Evolutionary conservation across 176 grass and related monocot genomes (phyloP).

Genomic region (bread wheat (Triticum aestivum)): IWGSC_CS_RefSeq_v2.1 NC_057795.1:30157537-30158036

Average conservation of each 20-base stretch:
- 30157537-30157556: no score
- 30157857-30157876: conserved; percentile 78
- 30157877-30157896: conserved; percentile 76
- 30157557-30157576: no score
- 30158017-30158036: conserved; percentile 95
- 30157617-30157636: no score
- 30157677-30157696: conserved; percentile 54
- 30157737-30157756: conserved; percentile 56
- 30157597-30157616: no score
- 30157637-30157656: conserved; percentile 55
- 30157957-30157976: conserved; percentile 84
- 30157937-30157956: conserved; percentile 89
- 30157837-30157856: conserved; percentile 89
- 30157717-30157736: conserved; percentile 41
- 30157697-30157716: conserved; percentile 57
- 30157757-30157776: conserved; percentile 37
- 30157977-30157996: conserved; percentile 89
- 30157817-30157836: conserved; percentile 70
- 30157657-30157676: conserved; percentile 65
- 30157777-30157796: conserved; percentile 67
- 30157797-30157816: conserved; percentile 74
- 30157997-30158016: conserved; percentile 86
- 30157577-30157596: no score
- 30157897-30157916: conserved; percentile 91
- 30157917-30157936: conserved; percentile 94